Percentiles rank a stretch among this genome's conserved stretches.
Conservation (phyloP, 176 grass and related monocot genomes). For the Juncus effusus region DNA sequence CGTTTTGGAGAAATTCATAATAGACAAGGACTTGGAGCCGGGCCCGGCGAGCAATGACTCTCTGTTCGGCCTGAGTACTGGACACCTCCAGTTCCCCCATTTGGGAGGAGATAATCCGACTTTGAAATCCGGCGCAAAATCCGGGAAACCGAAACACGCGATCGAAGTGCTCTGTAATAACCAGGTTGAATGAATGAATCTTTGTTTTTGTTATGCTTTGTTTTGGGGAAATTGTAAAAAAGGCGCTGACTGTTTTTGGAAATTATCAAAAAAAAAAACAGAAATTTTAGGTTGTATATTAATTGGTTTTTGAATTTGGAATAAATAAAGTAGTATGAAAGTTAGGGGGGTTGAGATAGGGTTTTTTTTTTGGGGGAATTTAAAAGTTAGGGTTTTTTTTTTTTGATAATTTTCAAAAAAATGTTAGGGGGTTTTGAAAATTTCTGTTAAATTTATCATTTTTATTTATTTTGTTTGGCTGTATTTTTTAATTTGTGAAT, state of each 20-base stretch:
- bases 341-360: no score
- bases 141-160: conserved; percentile 65
- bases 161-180: conserved; percentile 93
- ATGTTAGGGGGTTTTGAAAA: no score
- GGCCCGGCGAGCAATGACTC: conserved; percentile 50
- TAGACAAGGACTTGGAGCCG: conserved; percentile 70
- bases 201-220: no score
- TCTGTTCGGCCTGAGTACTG: conserved; percentile 51
- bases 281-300: no score
- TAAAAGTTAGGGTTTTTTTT: conserved; percentile 9
- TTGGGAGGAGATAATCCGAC: conserved; percentile 48
- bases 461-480: no score
- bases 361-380: not conserved
- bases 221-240: no score
- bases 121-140: conserved; percentile 52
- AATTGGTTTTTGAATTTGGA: no score
- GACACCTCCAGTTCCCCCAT: conserved; percentile 41
- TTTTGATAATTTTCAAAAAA: not conserved
- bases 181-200: conserved; percentile 43
- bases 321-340: no score
- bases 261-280: no score
- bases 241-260: no score
- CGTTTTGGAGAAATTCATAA: conserved; percentile 78
- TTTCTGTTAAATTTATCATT: no score
- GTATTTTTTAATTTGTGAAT: no score